Evolutionary conservation across 2,329 filamentous ascomycete species (phyloP).

Genomic region (Escovopsis weberi): DNA sequence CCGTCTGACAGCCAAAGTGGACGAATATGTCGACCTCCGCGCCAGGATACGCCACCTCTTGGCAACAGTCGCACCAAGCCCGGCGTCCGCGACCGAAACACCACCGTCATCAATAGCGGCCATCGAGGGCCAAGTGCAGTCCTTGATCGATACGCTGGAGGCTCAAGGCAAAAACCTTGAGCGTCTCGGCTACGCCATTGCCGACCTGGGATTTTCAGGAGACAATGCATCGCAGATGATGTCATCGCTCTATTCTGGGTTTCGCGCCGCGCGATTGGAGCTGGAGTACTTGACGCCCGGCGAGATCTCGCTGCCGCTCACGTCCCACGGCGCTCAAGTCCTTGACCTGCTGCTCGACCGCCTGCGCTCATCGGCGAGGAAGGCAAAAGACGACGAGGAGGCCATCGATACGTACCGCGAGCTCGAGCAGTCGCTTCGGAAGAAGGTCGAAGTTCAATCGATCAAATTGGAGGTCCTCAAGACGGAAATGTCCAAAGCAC

Average conservation of each 20-base stretch:
- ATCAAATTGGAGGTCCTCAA: slow-evolving; percentile 34
- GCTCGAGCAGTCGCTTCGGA: slow-evolving; percentile 38
- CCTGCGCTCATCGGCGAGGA: slow-evolving; percentile 33
- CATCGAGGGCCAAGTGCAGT: slow-evolving; percentile 28
- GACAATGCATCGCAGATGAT: slow-evolving; percentile 34
- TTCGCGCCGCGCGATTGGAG: slow-evolving; percentile 43
- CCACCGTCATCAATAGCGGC: slow-evolving; percentile 10
- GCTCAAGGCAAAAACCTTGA: slow-evolving; percentile 34
- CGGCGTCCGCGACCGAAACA: slow-evolving; percentile 3
- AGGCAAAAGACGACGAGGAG: slow-evolving; percentile 33
- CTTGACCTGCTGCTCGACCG: slow-evolving; percentile 38
- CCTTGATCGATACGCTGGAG: slow-evolving; percentile 29
- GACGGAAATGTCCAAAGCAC: slow-evolving; percentile 24
- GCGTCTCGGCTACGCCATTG: slow-evolving; percentile 30
- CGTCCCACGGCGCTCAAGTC: slow-evolving; percentile 37
- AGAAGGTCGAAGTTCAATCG: slow-evolving; percentile 40
- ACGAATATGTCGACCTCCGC: slow-evolving; percentile 30
- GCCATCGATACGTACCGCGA: slow-evolving; percentile 45
- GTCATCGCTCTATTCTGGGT: slow-evolving; percentile 29
- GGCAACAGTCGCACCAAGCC: slow-evolving; percentile 6
- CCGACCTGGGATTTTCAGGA: slow-evolving; percentile 35
- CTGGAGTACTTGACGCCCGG: slow-evolving; percentile 48
- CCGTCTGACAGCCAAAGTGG: slow-evolving; percentile 32
- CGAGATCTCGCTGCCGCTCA: slow-evolving; percentile 38
- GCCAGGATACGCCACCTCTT: slow-evolving; percentile 23